Base-by-base conservation (phyloP, 805 yeast species). In the Lipomyces sp. region DNA sequence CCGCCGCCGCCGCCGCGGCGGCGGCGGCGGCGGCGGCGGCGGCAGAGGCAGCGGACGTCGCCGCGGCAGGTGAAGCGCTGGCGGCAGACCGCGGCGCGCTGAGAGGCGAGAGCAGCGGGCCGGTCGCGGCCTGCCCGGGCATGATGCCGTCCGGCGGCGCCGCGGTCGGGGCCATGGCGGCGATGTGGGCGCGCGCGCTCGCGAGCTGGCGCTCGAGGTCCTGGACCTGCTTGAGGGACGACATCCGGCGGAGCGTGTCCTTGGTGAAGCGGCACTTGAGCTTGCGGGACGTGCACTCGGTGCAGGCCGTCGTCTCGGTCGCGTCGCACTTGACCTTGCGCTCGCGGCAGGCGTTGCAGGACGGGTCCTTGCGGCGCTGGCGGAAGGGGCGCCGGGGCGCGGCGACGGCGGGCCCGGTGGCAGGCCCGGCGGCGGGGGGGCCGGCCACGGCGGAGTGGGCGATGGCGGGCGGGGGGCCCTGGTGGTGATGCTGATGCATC, bases 251-350 rank as follows among this genome's bases (percentile, higher is more conserved):
- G 41, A 60, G 51, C n/a, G 59, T 46, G 38, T 63, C 64, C 42
- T 64, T 63, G 29, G 65, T 59, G 56, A 63, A 63, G 47, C 55
- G 64, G 59, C 67, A 63, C 40, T 60, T 61, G 47, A 62, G 57
- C 43, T 57, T 59, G 21, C 67, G 55, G 3, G 63, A 49, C 8
- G 56, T 50, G 49, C 67, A 63, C 44, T 63, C 67, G 3, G 67
- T 58, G 53, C 67, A 63, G 8, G 66, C 53, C n/a, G 62, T 16
- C 16, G 58, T 42, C 39, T 63, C 65, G 6, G 65, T 55, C 18
- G 66, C 65, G 44, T 63, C 67, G 59, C 67, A 63, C 47, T 63
- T 63, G 45, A 63, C 67, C 43, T 63, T 63, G 19, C 67, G 56
- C 41, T 63, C 67, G 22, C 67, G 55, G 39, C 67, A 63, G 29